Base-by-base conservation (phyloP, 495 filamentous ascomycete species). In the Aspergillus bertholletiae region DNA sequence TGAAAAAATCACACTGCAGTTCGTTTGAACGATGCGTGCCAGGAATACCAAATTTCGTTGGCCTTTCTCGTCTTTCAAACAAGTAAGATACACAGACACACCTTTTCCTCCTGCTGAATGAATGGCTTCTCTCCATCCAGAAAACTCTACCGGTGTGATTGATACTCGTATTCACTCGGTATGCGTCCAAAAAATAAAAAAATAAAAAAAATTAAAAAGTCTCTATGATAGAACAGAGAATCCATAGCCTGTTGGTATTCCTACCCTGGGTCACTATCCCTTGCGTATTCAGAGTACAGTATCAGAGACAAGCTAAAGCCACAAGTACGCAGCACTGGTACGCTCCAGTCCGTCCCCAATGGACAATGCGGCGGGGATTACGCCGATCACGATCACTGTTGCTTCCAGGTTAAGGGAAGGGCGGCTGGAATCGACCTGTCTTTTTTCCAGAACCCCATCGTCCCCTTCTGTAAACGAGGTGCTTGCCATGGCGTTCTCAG, bases 401-500 rank as follows among this genome's bases (percentile, higher is more conserved):
- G 51, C 34, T 46, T 46, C 43, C 18, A 45, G 46, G 35, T 26
- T 43, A 35, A 22, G 17, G 18, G 18, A 22, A 43, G 39, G 39
- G 39, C 39, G 26, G 9, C 28, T 34, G 17, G 27, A 59, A 46
- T 49, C 46, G 56, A 62, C 55, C 56, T 49, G 53, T 58, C 57
- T 51, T 1, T 39, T 58, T 63, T 63, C 61, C 55, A 63, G 61
- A 63, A 63, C 55, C 54, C 46, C 51, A 60, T 60, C 61, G 21
- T 26, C 57, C 44, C 37, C 47, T 61, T 57, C 50, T 46, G 28
- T 53, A 54, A 60, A 60, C 52, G 57, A 63, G 53, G 53, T 24
- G 47, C 43, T 22, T 50, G 24, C 22, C 49, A 24, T 57, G 21
- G 52, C 44, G 24, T 20, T 35, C 35, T 28, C 13, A 24, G 44